Evolutionary conservation across 2,329 filamentous ascomycete species (phyloP).

Genomic region (Tolypocladium sp.): DNA sequence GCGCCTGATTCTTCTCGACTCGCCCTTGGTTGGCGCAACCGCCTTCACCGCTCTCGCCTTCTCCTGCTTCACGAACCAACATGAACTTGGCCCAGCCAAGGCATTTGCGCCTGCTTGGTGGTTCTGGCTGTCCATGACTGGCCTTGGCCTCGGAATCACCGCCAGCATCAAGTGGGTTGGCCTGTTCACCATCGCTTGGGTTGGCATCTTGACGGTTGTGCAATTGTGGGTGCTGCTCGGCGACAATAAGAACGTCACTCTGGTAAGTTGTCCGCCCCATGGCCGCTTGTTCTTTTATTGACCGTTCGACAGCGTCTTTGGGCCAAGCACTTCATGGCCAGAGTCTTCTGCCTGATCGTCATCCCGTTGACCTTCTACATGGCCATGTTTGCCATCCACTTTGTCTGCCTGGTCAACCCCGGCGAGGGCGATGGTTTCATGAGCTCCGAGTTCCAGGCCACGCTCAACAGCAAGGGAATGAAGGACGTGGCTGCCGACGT

Average conservation of each 20-base stretch:
- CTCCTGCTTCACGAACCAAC: conserved; percentile 90
- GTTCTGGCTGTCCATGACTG: conserved; percentile 91
- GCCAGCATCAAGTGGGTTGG: conserved; percentile 98
- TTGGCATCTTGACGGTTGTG: conserved; percentile 78
- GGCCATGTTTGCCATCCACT: conserved; percentile 96
- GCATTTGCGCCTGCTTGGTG: conserved; percentile 90
- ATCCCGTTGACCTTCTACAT: conserved; percentile 89
- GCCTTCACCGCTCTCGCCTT: conserved; percentile 86
- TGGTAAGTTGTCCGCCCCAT: conserved; percentile 38
- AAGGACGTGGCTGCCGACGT: conserved; percentile 90
- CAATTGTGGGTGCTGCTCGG: conserved; percentile 95
- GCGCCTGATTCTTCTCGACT: conserved; percentile 90
- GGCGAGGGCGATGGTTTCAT: conserved; percentile 98
- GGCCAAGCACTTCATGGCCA: conserved; percentile 89
- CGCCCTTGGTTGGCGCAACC: conserved; percentile 86
- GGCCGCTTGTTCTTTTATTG: conserved; percentile 2
- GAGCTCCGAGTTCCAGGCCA: conserved; percentile 98
- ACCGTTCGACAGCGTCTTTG: conserved; percentile 53
- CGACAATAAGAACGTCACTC: conserved; percentile 75
- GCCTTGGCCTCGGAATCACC: conserved; percentile 80
- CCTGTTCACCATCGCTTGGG: conserved; percentile 97
- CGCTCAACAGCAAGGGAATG: conserved; percentile 94
- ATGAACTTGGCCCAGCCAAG: conserved; percentile 81
- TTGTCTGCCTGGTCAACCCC: conserved; percentile 84
- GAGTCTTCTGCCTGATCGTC: conserved; percentile 82